These are phyloP conservation scores for Chlamydomonas sphaeroides DNA, from an alignment of 139 green algal species.

Conservation along the genomic window DNA sequence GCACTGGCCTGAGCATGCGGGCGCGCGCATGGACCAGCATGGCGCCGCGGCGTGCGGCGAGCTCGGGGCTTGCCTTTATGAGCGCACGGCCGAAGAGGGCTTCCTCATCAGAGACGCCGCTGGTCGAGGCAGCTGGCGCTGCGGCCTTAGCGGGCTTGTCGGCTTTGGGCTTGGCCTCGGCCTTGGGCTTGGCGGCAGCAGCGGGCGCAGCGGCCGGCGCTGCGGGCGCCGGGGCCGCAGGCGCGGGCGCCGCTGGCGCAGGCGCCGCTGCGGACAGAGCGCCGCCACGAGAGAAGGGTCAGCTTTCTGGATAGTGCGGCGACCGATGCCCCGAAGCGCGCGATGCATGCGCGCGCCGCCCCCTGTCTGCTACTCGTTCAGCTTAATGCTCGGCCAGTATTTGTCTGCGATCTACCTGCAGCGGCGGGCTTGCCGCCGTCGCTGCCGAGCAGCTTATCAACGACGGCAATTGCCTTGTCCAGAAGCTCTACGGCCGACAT, in stretches of 20 bases:
- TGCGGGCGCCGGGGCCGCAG: background rate
- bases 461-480: slow-evolving; percentile 26
- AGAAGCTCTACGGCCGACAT: slow-evolving; percentile 29
- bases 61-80: slow-evolving; percentile 23
- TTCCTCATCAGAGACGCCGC: background rate
- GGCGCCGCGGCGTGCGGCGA: too few species aligned
- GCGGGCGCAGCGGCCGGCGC: background rate
- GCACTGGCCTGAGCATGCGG: too few species aligned
- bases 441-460: slow-evolving; percentile 32
- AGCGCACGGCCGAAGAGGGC: slow-evolving; percentile 13
- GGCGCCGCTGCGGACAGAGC: background rate
- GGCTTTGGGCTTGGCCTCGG: background rate
- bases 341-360: too few species aligned
- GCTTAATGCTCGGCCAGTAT: background rate
- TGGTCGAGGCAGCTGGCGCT: background rate
- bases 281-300: too few species aligned
- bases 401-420: background rate
- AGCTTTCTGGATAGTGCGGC: background rate
- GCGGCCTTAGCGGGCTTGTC: background rate
- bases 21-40: too few species aligned
- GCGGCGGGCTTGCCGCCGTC: background rate
- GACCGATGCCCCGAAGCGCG: too few species aligned
- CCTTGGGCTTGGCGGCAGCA: background rate
- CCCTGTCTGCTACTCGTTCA: too few species aligned
- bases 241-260: background rate